phyloP scores from a whole-genome alignment of 352 stramenopile species.

The Phytophthora gonapodyides region DNA sequence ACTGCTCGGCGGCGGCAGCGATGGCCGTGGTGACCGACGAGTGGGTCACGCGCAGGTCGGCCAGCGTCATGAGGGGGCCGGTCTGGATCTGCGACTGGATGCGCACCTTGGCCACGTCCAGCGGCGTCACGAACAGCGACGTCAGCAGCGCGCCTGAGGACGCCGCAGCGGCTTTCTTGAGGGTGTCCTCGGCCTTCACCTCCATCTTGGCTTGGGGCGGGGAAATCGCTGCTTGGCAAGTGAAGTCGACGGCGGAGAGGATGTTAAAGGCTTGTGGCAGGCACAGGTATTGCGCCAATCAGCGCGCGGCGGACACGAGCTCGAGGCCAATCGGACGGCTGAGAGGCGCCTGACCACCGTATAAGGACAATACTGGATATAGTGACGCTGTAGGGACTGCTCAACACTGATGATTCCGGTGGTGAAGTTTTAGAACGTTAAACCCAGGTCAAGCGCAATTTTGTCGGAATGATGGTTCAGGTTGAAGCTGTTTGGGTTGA shows the following conservation, averaged over 20 bases:
- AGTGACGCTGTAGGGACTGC: too few species aligned
- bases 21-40: conserved; percentile 22
- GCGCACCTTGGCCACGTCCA: conserved; percentile 84
- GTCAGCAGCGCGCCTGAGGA: conserved; percentile 72
- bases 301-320: conserved; percentile 8
- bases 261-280: not conserved
- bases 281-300: conserved; percentile 37
- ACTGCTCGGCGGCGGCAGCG: conserved; percentile 39
- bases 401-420: too few species aligned
- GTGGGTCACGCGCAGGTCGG: conserved; percentile 24
- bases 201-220: conserved; percentile 17
- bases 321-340: conserved; percentile 24
- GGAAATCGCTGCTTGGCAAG: conserved; percentile 14
- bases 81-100: conserved; percentile 72
- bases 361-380: conserved; percentile 28
- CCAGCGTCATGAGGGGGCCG: conserved; percentile 16
- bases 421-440: too few species aligned
- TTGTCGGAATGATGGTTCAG: conserved; percentile 21
- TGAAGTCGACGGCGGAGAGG: conserved; percentile 2
- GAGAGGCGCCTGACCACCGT: not conserved
- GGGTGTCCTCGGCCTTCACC: conserved; percentile 38
- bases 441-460: too few species aligned
- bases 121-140: conserved; percentile 84
- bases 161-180: conserved; percentile 76
- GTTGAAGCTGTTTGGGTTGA: conserved; percentile 21